A percentile compares a stretch with the other conserved stretches of the same genome.
Evolutionary conservation across 139 green algal species (phyloP).

Genomic region (Tetradesmus obliquus): DNA sequence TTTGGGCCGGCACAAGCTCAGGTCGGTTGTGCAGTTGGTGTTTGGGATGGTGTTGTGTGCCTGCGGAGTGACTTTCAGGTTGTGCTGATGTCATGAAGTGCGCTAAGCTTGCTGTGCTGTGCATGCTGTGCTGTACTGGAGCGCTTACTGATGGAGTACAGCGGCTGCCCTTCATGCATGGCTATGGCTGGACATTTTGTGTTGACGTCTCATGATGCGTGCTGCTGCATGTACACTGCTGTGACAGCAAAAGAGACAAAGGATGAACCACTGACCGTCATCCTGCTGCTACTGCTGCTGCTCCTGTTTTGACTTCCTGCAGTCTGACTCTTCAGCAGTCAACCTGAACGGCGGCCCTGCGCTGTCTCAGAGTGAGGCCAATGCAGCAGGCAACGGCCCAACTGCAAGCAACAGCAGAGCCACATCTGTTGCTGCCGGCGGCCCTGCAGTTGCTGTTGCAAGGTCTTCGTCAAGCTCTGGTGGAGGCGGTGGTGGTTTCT

Average conservation of each 20-base stretch:
- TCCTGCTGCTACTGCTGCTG: background rate
- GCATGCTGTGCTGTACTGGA: no score
- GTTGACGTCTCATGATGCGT: no score
- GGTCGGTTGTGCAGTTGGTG: background rate
- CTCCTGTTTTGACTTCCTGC: background rate
- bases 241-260: background rate
- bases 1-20: background rate
- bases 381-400: constrained; percentile 18
- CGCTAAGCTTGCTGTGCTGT: no score
- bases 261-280: background rate
- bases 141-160: no score
- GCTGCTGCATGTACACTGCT: background rate
- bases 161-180: no score
- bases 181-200: no score
- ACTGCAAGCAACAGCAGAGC: background rate
- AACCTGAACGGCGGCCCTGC: constrained; percentile 1
- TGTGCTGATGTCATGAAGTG: no score
- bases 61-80: background rate
- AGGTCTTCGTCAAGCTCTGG: constrained; percentile 17
- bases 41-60: background rate
- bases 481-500: background rate
- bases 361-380: constrained; percentile 20
- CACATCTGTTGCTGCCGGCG: background rate
- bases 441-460: constrained; percentile 33
- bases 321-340: constrained; percentile 19